A percentile compares a stretch with the other conserved stretches of the same genome.
These are phyloP conservation scores for Neoboletus magnificus DNA, from an alignment of 768 basidiomycete genomes.

Conservation along the genomic window DNA sequence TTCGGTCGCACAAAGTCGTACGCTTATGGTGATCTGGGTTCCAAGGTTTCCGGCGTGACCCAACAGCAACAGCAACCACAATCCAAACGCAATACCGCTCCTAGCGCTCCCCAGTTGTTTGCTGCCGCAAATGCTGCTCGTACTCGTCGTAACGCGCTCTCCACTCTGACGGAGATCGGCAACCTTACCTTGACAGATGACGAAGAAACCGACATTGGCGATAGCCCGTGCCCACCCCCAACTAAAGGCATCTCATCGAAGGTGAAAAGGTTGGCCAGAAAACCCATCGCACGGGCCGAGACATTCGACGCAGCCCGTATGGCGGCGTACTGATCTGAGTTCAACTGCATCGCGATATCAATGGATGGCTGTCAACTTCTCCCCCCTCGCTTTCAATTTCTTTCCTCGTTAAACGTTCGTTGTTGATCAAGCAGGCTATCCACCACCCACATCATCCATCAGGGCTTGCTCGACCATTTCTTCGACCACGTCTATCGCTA, in stretches of 20 bases:
- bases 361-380: background rate
- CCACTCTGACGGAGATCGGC: constrained; percentile 66
- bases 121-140: constrained; percentile 70
- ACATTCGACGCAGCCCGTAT: constrained; percentile 66
- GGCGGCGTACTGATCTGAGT: constrained; percentile 38
- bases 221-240: constrained; percentile 85
- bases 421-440: constrained; percentile 11
- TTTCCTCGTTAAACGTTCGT: background rate
- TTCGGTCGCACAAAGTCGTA: constrained; percentile 91
- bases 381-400: constrained; percentile 5
- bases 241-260: constrained; percentile 55
- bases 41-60: constrained; percentile 36
- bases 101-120: constrained; percentile 56
- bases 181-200: constrained; percentile 65
- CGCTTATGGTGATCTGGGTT: constrained; percentile 77
- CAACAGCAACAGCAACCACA: constrained; percentile 38
- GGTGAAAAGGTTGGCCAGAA: constrained; percentile 52
- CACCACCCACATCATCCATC: background rate
- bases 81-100: constrained; percentile 67
- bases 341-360: background rate
- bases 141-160: constrained; percentile 56
- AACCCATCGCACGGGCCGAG: constrained; percentile 57
- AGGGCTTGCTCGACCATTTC: constrained; percentile 1
- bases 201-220: constrained; percentile 74
- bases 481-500: constrained; percentile 10